These are phyloP conservation scores for Aspergillus texensis DNA, from an alignment of 2,329 filamentous ascomycete genomes.

Conservation along the genomic window DNA sequence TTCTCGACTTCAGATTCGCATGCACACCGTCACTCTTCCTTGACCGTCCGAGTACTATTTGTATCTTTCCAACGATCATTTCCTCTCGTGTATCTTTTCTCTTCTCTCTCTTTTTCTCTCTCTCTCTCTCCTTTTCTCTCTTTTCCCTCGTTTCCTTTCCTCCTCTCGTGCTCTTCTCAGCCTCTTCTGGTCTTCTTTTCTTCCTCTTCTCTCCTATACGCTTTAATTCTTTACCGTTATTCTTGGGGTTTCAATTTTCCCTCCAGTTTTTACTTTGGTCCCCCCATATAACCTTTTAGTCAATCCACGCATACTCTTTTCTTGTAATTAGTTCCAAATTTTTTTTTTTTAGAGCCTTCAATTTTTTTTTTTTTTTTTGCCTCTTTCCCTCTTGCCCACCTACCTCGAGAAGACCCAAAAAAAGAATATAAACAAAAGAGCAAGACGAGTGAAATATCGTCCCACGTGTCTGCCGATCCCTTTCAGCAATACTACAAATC, in stretches of 20 bases:
- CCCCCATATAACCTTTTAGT: slow-evolving; percentile 10
- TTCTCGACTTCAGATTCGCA: slow-evolving; percentile 18
- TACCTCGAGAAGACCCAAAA: background rate
- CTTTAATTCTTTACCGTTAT: slow-evolving; percentile 21
- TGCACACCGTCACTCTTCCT: slow-evolving; percentile 33
- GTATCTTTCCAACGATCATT: slow-evolving; percentile 25
- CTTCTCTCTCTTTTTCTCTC: slow-evolving; percentile 2
- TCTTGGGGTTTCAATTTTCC: slow-evolving; percentile 18
- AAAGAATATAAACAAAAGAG: slow-evolving; percentile 3
- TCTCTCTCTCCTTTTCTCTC: background rate
- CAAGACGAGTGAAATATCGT: slow-evolving; percentile 7
- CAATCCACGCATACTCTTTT: slow-evolving; percentile 11
- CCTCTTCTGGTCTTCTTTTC: slow-evolving; percentile 11
- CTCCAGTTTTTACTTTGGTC: slow-evolving; percentile 10
- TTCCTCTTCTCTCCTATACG: slow-evolving; percentile 1
- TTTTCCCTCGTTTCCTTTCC: background rate
- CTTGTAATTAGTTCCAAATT: slow-evolving; percentile 13
- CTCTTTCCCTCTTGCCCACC: slow-evolving; percentile 4
- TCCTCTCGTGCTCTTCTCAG: slow-evolving; percentile 9
- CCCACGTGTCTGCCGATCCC: slow-evolving; percentile 22
- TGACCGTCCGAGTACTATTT: slow-evolving; percentile 19
- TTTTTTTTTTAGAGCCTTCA: slow-evolving; percentile 11
- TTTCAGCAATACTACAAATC: slow-evolving; percentile 10
- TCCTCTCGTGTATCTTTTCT: slow-evolving; percentile 18
- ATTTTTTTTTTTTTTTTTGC: slow-evolving; percentile 11